Base-by-base conservation (phyloP, 176 grass and related monocot genomes). In the Typha latifolia region DNA sequence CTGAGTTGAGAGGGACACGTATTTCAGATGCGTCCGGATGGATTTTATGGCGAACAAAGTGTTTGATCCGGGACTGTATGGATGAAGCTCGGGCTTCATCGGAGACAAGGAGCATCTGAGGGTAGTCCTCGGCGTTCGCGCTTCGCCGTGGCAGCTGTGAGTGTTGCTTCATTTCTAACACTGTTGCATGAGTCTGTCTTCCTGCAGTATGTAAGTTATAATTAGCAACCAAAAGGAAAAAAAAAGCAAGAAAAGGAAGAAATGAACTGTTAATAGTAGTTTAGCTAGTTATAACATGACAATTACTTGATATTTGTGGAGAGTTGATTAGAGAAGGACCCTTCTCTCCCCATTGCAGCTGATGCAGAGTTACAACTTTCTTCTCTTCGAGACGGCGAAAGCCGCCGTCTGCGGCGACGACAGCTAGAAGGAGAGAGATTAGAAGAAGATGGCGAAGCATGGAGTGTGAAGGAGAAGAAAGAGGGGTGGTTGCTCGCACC, bases 81-180 rank as follows among this genome's bases (percentile, higher is more conserved):
- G 88, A 92, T 49, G 49, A 62, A 7, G 53, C 83, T 2, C 88
- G 83, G 13, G 80, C 86, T 15, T 84, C 85, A 71, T 97, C 93
- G 12, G 82, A 74, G 10, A 31, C 67, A 3, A 97, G 71, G 73
- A 97, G 71, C 32, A 65, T 63, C 26, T 34, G 32, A 20, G 85
- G 72, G 68, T 86, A 81, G 12, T 61, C 51, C 15, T 51, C 63
- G 51, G 69, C 53, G 21, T 49, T 55, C 16, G 20, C 32, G 22
- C 47, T 62, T 18, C 4, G 59, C 48, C 64, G n/a, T 4, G 26
- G 27, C 4, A 50, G 66, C 62, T 1, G 57, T 61, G 64, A 73
- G 57, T 82, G 78, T 23, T 78, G 88, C 78, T 78, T 90, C 63
- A 97, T 66, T 71, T 87, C 75, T 21, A 97, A 79, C n/a, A 84